Conservation (phyloP, 768 basidiomycete genomes). For the Suillus occidentalis region DNA sequence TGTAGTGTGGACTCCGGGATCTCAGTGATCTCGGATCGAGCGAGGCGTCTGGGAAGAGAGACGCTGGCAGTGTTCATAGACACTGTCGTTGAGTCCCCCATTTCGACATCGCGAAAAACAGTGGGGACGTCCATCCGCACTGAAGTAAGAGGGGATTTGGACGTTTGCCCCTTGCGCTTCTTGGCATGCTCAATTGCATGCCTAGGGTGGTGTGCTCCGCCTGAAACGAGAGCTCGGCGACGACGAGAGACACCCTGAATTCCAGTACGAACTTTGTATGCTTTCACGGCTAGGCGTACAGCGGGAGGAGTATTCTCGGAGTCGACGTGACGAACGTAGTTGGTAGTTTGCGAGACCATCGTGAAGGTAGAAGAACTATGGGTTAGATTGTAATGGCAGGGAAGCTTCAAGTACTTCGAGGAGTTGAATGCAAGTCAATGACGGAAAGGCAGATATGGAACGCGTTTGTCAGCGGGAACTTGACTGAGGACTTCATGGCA, state of each 20-base stretch:
- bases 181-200: constrained; percentile 41
- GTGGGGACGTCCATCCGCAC: constrained; percentile 32
- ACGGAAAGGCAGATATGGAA: background rate
- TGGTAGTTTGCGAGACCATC: constrained; percentile 30
- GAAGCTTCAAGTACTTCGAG: background rate
- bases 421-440: background rate
- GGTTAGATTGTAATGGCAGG: constrained; percentile 6
- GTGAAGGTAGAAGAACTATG: background rate
- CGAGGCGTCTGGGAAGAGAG: constrained; percentile 24
- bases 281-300: constrained; percentile 6
- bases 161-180: constrained; percentile 28
- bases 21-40: constrained; percentile 18
- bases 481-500: constrained; percentile 9
- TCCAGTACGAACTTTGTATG: constrained; percentile 25
- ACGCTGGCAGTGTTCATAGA: constrained; percentile 11
- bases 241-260: constrained; percentile 36
- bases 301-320: constrained; percentile 37
- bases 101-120: constrained; percentile 5
- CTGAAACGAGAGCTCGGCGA: constrained; percentile 38
- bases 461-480: constrained; percentile 12
- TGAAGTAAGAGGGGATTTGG: constrained; percentile 16
- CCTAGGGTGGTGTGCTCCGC: constrained; percentile 30
- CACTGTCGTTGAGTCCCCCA: constrained; percentile 11
- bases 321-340: constrained; percentile 23
- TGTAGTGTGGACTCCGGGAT: constrained; percentile 17